Conservation (phyloP, 306 rosid species). For the Vigna mungo region DNA sequence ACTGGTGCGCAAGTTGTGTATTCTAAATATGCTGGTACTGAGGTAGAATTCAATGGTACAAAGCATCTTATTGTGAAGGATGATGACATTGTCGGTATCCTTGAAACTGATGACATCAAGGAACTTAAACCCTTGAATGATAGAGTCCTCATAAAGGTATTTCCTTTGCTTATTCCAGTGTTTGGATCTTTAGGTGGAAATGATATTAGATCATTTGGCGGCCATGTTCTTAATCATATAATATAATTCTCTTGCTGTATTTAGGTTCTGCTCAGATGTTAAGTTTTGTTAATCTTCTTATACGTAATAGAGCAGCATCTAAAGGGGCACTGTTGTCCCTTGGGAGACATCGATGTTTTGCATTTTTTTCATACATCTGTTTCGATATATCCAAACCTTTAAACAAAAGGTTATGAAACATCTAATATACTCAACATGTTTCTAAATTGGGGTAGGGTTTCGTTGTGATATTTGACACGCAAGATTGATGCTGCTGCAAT, state of each 20-base stretch:
- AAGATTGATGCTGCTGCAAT: neutral
- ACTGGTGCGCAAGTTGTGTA: constrained; percentile 78
- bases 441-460: neutral
- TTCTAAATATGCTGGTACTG: constrained; percentile 87
- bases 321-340: neutral
- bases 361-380: too few species aligned
- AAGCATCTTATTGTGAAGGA: constrained; percentile 88
- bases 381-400: neutral
- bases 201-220: neutral
- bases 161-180: neutral
- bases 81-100: constrained; percentile 85
- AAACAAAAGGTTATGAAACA: neutral
- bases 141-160: constrained; percentile 83
- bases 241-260: neutral
- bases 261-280: neutral
- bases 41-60: constrained; percentile 79
- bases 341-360: too few species aligned
- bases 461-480: neutral
- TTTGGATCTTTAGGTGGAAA: constrained; percentile 2
- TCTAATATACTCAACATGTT: neutral
- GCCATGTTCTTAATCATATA: neutral
- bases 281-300: constrained; percentile 4
- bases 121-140: constrained; percentile 89
- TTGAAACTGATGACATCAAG: constrained; percentile 76
- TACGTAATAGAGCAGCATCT: neutral